Conservation (phyloP, 1,284 basidiomycete species). For the Trichosporon sp. region DNA sequence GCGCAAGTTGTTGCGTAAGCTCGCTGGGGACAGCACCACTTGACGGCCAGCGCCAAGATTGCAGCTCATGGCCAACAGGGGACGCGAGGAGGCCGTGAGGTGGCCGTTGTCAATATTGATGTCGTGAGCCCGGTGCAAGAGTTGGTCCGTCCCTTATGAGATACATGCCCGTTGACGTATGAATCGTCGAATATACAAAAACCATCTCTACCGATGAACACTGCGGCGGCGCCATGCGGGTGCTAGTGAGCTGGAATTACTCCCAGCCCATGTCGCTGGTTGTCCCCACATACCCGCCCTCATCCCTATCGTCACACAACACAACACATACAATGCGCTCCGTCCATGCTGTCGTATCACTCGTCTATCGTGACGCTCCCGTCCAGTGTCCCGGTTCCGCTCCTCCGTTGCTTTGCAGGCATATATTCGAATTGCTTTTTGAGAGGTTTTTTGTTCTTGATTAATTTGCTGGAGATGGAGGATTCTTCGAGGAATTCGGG, state of each 20-base stretch:
- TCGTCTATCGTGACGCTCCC: not conserved
- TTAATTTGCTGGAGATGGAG: not conserved
- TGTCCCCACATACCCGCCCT: not conserved
- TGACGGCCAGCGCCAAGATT: too few species aligned
- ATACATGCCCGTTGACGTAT: constrained; percentile 6
- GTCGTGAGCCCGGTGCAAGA: not conserved
- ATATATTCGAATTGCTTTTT: not conserved
- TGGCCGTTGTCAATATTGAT: not conserved
- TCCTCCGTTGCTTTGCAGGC: not conserved
- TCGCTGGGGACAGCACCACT: too few species aligned
- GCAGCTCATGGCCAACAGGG: too few species aligned
- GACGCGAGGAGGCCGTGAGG: too few species aligned
- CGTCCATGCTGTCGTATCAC: not conserved
- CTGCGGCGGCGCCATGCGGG: not conserved
- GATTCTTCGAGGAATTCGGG: not conserved
- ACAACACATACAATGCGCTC: constrained; percentile 1
- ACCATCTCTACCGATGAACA: not conserved
- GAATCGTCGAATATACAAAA: constrained; percentile 1
- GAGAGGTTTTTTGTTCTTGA: not conserved
- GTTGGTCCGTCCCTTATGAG: not conserved
- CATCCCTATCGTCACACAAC: not conserved
- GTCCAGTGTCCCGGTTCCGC: not conserved
- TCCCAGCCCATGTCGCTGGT: not conserved
- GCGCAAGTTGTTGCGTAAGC: too few species aligned
- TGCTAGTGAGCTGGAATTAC: not conserved